Conservation (phyloP, 257 asterid genomes). For the Eucommia ulmoides region DNA sequence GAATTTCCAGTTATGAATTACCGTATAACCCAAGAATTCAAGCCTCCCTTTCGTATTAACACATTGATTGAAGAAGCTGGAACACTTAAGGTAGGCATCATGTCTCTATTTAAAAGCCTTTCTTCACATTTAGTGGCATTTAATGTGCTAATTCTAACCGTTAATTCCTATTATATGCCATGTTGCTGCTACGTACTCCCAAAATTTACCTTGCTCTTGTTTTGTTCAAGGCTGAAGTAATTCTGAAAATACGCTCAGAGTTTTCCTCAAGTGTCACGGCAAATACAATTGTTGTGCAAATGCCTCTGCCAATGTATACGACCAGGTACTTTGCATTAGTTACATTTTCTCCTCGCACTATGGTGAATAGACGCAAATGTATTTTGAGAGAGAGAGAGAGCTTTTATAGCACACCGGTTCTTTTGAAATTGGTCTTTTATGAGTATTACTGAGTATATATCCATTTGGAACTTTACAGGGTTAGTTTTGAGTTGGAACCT, state of each 20-base stretch:
- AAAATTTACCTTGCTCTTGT: neutral
- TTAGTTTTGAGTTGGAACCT: constrained; percentile 84
- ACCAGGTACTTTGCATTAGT: constrained; percentile 79
- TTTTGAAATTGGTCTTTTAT: too few species aligned
- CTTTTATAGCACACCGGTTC: too few species aligned
- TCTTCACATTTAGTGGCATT: too few species aligned
- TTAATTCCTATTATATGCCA: too few species aligned
- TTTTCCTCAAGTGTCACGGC: constrained; percentile 81
- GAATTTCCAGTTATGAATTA: constrained; percentile 99
- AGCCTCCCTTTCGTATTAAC: constrained; percentile 88
- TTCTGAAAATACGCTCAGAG: constrained; percentile 90
- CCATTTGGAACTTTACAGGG: constrained; percentile 32
- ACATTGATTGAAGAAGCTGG: constrained; percentile 95
- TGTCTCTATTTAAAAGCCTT: too few species aligned
- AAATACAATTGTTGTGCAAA: constrained; percentile 75
- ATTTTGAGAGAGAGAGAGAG: too few species aligned
- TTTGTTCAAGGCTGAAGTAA: constrained; percentile 73
- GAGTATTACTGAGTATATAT: neutral
- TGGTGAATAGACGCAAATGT: too few species aligned
- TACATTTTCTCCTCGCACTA: too few species aligned
- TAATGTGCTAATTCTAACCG: too few species aligned
- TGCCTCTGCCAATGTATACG: constrained; percentile 92
- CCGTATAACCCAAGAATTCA: constrained; percentile 97
- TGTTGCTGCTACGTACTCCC: too few species aligned
- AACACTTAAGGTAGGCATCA: constrained; percentile 79